Conservation (phyloP, 106 monocot genomes). For the Ottelia alismoides region DNA sequence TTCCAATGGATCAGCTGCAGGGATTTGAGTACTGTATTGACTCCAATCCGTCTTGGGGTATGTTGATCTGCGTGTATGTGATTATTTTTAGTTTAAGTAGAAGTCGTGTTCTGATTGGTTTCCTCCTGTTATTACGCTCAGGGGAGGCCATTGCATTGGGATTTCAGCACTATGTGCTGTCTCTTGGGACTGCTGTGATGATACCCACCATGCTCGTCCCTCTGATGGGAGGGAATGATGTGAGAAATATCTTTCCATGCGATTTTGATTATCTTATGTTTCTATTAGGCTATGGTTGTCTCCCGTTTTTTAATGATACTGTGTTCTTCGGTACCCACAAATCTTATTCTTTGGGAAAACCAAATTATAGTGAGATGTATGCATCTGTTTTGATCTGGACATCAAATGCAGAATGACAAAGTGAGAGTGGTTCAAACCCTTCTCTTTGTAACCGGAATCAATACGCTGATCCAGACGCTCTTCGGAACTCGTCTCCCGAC, state of each 20-base stretch:
- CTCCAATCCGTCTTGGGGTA: slow-evolving; percentile 92
- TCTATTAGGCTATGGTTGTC: too few species aligned
- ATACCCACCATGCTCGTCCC: slow-evolving; percentile 77
- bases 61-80: too few species aligned
- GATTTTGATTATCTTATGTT: too few species aligned
- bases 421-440: slow-evolving; percentile 84
- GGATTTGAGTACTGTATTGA: slow-evolving; percentile 97
- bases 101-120: too few species aligned
- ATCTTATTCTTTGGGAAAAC: too few species aligned
- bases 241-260: too few species aligned
- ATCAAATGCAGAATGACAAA: slow-evolving; percentile 85
- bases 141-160: slow-evolving; percentile 66
- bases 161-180: slow-evolving; percentile 89
- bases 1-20: slow-evolving; percentile 93
- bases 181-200: slow-evolving; percentile 90
- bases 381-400: too few species aligned
- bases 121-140: too few species aligned
- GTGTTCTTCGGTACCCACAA: too few species aligned
- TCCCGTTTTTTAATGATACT: too few species aligned
- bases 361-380: too few species aligned
- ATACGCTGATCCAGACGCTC: slow-evolving; percentile 87
- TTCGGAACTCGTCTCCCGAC: slow-evolving; percentile 92
- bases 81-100: too few species aligned
- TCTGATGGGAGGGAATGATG: slow-evolving; percentile 50
- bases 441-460: slow-evolving; percentile 80